Evolutionary conservation across 1,139 yeast genomes (phyloP), one percentile per base, ranked within the genome.

Genomic region (Pichia sp.): DNA sequence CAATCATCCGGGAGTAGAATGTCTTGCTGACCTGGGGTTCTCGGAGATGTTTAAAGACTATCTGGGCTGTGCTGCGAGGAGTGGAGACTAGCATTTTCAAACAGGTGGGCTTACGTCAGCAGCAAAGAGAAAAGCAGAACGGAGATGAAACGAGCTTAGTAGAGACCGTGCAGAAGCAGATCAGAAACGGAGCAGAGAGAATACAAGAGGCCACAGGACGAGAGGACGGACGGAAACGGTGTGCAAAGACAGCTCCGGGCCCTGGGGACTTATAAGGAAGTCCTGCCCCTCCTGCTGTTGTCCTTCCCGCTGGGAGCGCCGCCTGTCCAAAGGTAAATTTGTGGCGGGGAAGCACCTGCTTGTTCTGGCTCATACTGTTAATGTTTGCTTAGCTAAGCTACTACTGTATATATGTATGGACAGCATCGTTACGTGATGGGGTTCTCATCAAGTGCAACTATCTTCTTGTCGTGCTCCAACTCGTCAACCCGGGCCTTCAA

Each of bases 31-130:
- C 26, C 8, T 45, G 53, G 23, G 50, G 50, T 19, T n/a, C 45
- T 38, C 36, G 50, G 34, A 47, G 46, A 45, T 38, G 50, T 8
- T 38, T 38, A n/a, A 26, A 45, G 29, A 47, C 10, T n/a, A 29
- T 16, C 29, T 32, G 43, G 49, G 54, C 50, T 29, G 53, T 52
- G 51, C 52, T 13, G 45, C 49, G 52, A 29, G 49, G 45, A n/a
- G 41, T 16, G 13, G 49, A 16, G 5, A 41, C 31, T 13, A 52
- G 46, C 52, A 49, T 48, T 19, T 6, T 40, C 13, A 8, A 26
- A 26, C 29, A 26, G 29, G 29, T 36, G 13, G 13, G 34, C 36
- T 36, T 32, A 42, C 45, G 45, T 42, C 29, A 47, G 40, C 43
- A 47, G 50, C 31, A 16, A 49, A 23, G 45, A 19, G 15, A 10